A percentile compares a stretch with the other conserved stretches of the same genome.
Evolutionary conservation across 2,329 filamentous ascomycete genomes (phyloP).

Genomic region (Huntiella omanensis): DNA sequence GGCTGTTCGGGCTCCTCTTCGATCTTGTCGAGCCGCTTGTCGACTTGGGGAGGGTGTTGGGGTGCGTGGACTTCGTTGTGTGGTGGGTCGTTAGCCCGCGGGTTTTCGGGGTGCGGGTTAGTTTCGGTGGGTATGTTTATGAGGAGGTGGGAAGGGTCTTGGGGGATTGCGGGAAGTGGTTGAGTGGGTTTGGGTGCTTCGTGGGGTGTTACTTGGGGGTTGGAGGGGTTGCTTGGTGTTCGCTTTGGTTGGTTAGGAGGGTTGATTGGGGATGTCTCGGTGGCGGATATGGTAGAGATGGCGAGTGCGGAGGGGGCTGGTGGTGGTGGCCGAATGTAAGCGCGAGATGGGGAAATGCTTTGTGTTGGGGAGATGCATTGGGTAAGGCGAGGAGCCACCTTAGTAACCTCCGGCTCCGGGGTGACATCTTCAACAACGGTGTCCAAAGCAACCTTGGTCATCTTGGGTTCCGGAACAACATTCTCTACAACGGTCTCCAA

Average conservation of each 20-base stretch:
- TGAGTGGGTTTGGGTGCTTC: neutral
- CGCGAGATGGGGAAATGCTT: no score
- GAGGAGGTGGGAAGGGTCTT: neutral
- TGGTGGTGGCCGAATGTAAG: no score
- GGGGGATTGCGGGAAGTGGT: neutral
- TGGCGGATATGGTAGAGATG: neutral
- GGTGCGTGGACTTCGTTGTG: slow-evolving; percentile 5
- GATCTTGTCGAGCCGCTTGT: slow-evolving; percentile 9
- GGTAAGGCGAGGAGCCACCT: no score
- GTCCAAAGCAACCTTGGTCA: no score
- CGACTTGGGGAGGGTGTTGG: slow-evolving; percentile 2
- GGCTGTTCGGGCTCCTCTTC: slow-evolving; percentile 8
- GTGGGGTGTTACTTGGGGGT: neutral
- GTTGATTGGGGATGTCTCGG: neutral
- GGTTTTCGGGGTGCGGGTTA: neutral
- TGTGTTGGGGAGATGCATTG: no score
- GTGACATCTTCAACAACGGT: no score
- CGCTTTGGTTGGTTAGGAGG: neutral
- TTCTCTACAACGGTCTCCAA: no score
- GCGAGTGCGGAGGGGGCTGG: neutral
- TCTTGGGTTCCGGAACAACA: no score
- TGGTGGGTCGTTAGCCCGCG: slow-evolving; percentile 3
- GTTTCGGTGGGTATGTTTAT: neutral
- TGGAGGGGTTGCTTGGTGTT: neutral
- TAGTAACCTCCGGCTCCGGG: no score